phyloP scores from a whole-genome alignment of 768 basidiomycete genomes.

The Leucosporidium yakuticum region DNA sequence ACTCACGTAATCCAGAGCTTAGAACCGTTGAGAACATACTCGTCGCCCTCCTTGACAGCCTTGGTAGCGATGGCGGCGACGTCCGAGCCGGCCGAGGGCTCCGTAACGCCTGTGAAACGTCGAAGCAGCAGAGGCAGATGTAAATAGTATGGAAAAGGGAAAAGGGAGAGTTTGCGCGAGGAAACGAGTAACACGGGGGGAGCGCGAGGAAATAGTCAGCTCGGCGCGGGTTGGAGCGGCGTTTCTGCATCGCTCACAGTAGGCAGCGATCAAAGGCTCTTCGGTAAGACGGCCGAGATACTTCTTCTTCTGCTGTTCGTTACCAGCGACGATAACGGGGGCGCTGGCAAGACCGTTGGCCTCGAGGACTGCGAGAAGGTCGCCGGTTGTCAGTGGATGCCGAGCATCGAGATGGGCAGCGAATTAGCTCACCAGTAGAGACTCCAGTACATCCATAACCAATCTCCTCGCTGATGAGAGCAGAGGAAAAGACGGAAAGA shows the following conservation, averaged over 20 bases:
- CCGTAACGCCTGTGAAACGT: constrained; percentile 30
- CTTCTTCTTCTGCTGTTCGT: constrained; percentile 44
- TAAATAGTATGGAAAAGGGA: too few species aligned
- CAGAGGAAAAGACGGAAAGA: constrained; percentile 42
- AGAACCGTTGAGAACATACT: constrained; percentile 38
- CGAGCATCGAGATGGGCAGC: too few species aligned
- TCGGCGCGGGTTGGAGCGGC: too few species aligned
- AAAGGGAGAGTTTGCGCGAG: too few species aligned
- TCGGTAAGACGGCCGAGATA: constrained; percentile 46
- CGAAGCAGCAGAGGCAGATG: constrained; percentile 12
- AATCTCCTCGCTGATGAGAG: constrained; percentile 43
- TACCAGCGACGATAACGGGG: constrained; percentile 43
- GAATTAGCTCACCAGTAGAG: constrained; percentile 19
- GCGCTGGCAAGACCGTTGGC: constrained; percentile 36
- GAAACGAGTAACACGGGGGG: constrained; percentile 27
- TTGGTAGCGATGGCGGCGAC: constrained; percentile 46
- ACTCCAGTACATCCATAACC: constrained; percentile 30
- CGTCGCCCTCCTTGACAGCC: constrained; percentile 43
- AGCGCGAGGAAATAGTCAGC: too few species aligned
- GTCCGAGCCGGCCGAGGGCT: constrained; percentile 46
- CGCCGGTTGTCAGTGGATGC: neutral
- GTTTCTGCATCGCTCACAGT: constrained; percentile 12
- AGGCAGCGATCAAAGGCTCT: constrained; percentile 45
- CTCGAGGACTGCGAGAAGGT: neutral
- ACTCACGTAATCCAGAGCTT: constrained; percentile 7